Conservation (phyloP, 805 yeast genomes). For the Danielozyma ontarioensis region DNA sequence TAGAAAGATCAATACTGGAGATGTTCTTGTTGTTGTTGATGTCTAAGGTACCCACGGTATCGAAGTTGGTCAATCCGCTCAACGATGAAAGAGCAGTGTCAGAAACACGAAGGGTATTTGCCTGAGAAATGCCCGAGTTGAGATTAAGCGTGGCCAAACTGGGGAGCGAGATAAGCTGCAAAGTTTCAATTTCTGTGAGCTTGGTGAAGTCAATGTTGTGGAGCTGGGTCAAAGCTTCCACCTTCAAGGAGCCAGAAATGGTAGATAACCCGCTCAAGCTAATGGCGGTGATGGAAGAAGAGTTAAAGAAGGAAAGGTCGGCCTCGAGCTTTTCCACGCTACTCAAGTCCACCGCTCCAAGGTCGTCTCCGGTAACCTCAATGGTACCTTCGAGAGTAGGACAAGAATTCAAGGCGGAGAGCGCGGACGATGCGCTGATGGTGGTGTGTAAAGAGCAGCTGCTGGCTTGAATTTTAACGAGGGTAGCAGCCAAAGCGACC, state of each 20-base stretch:
- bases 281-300: slow-evolving; percentile 32
- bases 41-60: slow-evolving; percentile 28
- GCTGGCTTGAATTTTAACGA: slow-evolving; percentile 7
- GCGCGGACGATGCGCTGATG: slow-evolving; percentile 34
- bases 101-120: slow-evolving; percentile 28
- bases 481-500: slow-evolving; percentile 5
- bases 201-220: slow-evolving; percentile 29
- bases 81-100: slow-evolving; percentile 38
- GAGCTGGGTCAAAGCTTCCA: slow-evolving; percentile 36
- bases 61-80: slow-evolving; percentile 27
- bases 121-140: slow-evolving; percentile 31
- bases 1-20: slow-evolving; percentile 26
- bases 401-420: slow-evolving; percentile 29
- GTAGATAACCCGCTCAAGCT: slow-evolving; percentile 23
- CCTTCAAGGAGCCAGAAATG: slow-evolving; percentile 31
- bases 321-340: slow-evolving; percentile 24
- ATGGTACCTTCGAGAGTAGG: slow-evolving; percentile 38
- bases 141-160: slow-evolving; percentile 34
- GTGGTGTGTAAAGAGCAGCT: slow-evolving; percentile 38
- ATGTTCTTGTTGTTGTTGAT: slow-evolving; percentile 42
- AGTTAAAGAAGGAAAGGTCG: slow-evolving; percentile 31
- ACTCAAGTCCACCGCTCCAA: slow-evolving; percentile 25
- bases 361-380: slow-evolving; percentile 30
- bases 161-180: slow-evolving; percentile 37
- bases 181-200: slow-evolving; percentile 23